Conservation (phyloP, 2,329 filamentous ascomycete genomes). For the Microcera coccophila region DNA sequence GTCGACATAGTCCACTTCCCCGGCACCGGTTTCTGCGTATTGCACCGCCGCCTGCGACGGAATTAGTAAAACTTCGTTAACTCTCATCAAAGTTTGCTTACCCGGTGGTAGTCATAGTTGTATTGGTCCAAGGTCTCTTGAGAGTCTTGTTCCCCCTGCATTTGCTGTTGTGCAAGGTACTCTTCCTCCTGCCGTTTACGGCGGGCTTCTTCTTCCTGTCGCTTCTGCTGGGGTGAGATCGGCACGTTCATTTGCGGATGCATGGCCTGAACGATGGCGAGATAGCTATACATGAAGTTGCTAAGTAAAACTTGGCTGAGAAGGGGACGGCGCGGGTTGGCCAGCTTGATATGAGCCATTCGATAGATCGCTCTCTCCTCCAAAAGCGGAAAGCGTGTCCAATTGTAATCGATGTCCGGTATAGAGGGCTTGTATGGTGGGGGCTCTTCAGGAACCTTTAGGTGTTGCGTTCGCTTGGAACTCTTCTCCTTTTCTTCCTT, state of each 20-base stretch:
- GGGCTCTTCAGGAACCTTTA: slow-evolving; percentile 76
- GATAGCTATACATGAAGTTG: slow-evolving; percentile 99
- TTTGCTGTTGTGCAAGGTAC: slow-evolving; percentile 44
- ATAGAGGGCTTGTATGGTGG: slow-evolving; percentile 62
- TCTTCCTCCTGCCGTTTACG: slow-evolving; percentile 49
- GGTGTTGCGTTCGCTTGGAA: slow-evolving; percentile 69
- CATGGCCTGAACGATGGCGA: slow-evolving; percentile 98
- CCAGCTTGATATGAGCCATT: slow-evolving; percentile 98
- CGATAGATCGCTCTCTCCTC: slow-evolving; percentile 97
- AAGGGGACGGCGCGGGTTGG: slow-evolving; percentile 88
- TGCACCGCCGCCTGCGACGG: slow-evolving; percentile 39
- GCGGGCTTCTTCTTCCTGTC: slow-evolving; percentile 52
- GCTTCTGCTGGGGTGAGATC: slow-evolving; percentile 71
- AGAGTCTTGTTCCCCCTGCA: slow-evolving; percentile 42
- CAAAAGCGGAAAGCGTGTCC: slow-evolving; percentile 90
- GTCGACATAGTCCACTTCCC: slow-evolving; percentile 48
- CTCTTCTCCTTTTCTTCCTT: slow-evolving; percentile 72
- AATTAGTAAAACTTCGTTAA: slow-evolving; percentile 3
- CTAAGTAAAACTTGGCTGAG: slow-evolving; percentile 94
- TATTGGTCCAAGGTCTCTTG: slow-evolving; percentile 49
- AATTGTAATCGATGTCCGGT: slow-evolving; percentile 91
- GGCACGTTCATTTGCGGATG: slow-evolving; percentile 92
- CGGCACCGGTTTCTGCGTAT: slow-evolving; percentile 44
- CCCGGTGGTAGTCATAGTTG: slow-evolving; percentile 52
- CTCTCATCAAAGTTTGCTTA: slow-evolving; percentile 30